Percentiles rank a stretch among this genome's conserved stretches.
Conservation (phyloP, 768 basidiomycete genomes). For the Plicaturopsis crispa region DNA sequence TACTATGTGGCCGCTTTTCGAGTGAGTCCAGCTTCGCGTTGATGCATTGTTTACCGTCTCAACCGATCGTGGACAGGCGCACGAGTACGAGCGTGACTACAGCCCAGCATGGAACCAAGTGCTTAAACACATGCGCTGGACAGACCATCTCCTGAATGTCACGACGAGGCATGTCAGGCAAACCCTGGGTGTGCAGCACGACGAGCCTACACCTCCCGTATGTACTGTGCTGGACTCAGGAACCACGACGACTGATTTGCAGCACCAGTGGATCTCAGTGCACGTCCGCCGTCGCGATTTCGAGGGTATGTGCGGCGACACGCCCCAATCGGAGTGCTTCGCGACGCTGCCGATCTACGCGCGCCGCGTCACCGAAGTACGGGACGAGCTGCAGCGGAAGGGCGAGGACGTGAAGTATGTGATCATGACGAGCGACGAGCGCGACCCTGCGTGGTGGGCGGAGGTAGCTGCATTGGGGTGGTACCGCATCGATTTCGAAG, state of each 20-base stretch:
- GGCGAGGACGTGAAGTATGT: conserved; percentile 18
- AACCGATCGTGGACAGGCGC: conserved; percentile 27
- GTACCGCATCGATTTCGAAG: conserved; percentile 22
- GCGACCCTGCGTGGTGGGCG: conserved; percentile 23
- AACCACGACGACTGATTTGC: no score
- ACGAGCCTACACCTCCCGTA: conserved; percentile 39
- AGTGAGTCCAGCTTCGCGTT: no score
- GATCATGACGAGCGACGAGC: conserved; percentile 32
- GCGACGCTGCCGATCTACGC: conserved; percentile 20
- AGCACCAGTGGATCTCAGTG: conserved; percentile 22
- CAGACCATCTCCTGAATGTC: conserved; percentile 28
- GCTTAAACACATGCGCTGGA: conserved; percentile 46
- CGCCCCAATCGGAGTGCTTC: conserved; percentile 20
- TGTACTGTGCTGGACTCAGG: conserved; percentile 16
- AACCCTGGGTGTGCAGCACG: conserved; percentile 29
- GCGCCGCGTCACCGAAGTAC: conserved; percentile 22
- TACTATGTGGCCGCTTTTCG: no score
- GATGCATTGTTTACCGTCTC: no score
- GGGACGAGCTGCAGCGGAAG: conserved; percentile 17
- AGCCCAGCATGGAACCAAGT: conserved; percentile 55
- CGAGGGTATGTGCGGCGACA: conserved; percentile 19
- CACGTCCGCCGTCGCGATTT: conserved; percentile 29
- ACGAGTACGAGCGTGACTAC: conserved; percentile 49
- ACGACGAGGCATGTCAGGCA: conserved; percentile 37
- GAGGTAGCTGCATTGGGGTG: conserved; percentile 21